A percentile compares a stretch with the other conserved stretches of the same genome.
phyloP scores from a whole-genome alignment of 2,329 filamentous ascomycete genomes.

The Calonectria crousiana region DNA sequence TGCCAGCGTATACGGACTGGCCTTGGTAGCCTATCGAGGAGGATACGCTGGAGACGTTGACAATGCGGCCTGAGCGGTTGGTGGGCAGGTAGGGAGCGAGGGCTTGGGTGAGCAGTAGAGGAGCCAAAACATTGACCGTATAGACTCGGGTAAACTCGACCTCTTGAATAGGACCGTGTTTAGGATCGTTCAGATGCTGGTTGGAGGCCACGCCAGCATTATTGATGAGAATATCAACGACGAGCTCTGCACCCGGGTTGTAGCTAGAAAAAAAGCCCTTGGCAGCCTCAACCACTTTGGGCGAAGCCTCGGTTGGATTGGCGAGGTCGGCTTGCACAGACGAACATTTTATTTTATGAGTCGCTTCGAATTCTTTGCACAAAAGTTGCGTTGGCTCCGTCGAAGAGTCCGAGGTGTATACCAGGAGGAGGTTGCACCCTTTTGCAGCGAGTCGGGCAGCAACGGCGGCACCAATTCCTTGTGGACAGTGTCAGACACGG shows the following conservation, averaged over 20 bases:
- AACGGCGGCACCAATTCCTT: constrained; percentile 72
- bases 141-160: constrained; percentile 80
- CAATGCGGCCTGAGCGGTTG: constrained; percentile 72
- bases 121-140: constrained; percentile 85
- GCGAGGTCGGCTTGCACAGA: constrained; percentile 48
- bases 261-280: constrained; percentile 42
- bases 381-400: constrained; percentile 60
- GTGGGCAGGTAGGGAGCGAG: constrained; percentile 76
- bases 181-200: constrained; percentile 67
- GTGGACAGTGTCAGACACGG: constrained; percentile 17
- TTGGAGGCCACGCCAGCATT: constrained; percentile 83
- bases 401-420: constrained; percentile 70
- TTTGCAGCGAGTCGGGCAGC: constrained; percentile 70
- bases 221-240: constrained; percentile 87
- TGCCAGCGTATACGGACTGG: constrained; percentile 69
- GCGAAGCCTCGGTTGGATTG: constrained; percentile 39
- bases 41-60: constrained; percentile 68
- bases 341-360: constrained; percentile 53
- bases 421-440: constrained; percentile 69
- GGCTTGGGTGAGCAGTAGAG: constrained; percentile 82
- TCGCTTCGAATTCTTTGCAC: constrained; percentile 57
- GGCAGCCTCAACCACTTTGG: constrained; percentile 48
- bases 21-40: constrained; percentile 65
- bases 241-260: constrained; percentile 38
- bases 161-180: constrained; percentile 64